phyloP scores from a whole-genome alignment of 1,284 basidiomycete species.

The Rhodotorula sp. region DNA sequence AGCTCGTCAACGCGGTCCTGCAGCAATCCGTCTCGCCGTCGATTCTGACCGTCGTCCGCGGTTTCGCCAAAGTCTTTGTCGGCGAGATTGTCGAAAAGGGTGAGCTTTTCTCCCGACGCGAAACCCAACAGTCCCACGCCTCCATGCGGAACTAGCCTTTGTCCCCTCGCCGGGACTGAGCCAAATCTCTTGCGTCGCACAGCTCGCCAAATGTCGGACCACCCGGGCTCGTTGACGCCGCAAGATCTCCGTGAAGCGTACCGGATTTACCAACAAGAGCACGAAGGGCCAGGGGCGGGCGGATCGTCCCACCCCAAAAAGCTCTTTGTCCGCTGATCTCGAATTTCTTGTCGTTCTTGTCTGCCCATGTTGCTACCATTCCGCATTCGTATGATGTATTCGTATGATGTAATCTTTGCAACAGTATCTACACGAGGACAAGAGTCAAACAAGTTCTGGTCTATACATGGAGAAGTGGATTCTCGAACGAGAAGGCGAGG shows the following conservation, averaged over 20 bases:
- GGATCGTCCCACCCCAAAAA: constrained; percentile 25
- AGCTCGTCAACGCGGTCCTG: constrained; percentile 79
- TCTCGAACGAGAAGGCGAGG: not conserved
- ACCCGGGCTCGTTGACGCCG: constrained; percentile 73
- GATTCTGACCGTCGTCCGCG: constrained; percentile 81
- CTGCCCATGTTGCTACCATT: not conserved
- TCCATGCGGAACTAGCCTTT: no score
- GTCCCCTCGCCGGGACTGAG: no score
- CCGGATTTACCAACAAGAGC: constrained; percentile 67
- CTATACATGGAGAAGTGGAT: no score
- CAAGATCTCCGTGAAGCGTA: constrained; percentile 86
- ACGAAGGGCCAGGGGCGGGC: constrained; percentile 26
- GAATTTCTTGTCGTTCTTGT: no score
- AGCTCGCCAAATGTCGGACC: constrained; percentile 72
- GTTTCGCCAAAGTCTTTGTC: constrained; percentile 86
- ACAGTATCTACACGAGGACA: not conserved
- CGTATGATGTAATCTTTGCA: not conserved
- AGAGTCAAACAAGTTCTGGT: no score
- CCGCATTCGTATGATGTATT: no score
- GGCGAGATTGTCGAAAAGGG: constrained; percentile 88
- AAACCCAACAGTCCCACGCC: not conserved
- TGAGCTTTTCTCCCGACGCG: constrained; percentile 45
- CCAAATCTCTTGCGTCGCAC: constrained; percentile 1
- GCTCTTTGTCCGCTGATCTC: constrained; percentile 30
- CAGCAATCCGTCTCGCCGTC: constrained; percentile 77